phyloP scores from a whole-genome alignment of 1,139 yeast species.

The Saccharomyces pastorianus region DNA sequence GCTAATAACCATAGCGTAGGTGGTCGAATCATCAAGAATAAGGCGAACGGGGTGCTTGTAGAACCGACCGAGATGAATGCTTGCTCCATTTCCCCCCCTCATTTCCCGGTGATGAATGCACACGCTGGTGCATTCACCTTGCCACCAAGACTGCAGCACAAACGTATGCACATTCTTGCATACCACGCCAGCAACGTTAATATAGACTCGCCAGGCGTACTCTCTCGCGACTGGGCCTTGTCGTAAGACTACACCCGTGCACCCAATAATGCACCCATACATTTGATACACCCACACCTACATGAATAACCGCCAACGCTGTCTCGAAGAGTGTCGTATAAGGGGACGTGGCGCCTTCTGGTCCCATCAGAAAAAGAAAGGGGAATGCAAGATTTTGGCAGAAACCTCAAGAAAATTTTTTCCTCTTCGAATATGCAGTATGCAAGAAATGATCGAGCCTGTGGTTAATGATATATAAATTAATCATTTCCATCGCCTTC shows the following conservation, averaged over 20 bases:
- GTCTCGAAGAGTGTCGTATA: neutral
- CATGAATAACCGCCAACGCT: neutral
- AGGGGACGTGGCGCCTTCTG: neutral
- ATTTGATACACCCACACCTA: neutral
- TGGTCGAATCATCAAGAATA: no score
- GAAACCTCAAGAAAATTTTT: neutral
- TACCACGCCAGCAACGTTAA: no score
- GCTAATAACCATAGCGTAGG: no score
- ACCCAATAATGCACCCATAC: neutral
- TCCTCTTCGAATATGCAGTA: neutral
- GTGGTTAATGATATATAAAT: slow-evolving; percentile 1
- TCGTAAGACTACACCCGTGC: neutral
- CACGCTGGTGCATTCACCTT: no score
- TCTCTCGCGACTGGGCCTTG: no score
- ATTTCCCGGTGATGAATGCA: no score
- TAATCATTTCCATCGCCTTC: neutral
- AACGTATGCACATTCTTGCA: no score
- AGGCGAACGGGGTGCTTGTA: no score
- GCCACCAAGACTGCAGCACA: no score
- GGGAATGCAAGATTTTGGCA: neutral
- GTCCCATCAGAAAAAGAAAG: neutral
- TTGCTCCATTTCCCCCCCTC: no score
- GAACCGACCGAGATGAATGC: no score
- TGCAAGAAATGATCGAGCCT: neutral
- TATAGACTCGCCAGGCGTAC: no score